Conservation (phyloP, 2,329 filamentous ascomycete species). For the Ilyonectria destructans region DNA sequence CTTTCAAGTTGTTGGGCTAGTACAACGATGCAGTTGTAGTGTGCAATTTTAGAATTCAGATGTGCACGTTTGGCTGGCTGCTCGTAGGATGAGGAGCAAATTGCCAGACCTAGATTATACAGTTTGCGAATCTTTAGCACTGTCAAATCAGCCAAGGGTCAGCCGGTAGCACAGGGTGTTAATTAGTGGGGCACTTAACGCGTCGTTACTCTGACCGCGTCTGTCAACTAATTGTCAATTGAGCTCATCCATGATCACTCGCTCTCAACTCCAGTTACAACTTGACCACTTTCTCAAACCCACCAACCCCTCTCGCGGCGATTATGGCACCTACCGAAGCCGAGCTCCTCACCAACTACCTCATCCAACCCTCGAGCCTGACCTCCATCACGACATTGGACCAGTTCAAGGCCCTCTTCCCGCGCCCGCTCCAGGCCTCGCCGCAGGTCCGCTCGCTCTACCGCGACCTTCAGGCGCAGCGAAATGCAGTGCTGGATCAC, state of each 20-base stretch:
- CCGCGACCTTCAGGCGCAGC: slow-evolving; percentile 83
- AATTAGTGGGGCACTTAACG: slow-evolving; percentile 43
- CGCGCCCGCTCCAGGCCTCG: slow-evolving; percentile 75
- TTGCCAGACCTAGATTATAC: background rate
- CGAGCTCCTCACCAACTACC: slow-evolving; percentile 83
- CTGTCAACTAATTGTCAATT: slow-evolving; percentile 5
- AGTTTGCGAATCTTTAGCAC: background rate
- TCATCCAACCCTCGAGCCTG: slow-evolving; percentile 83
- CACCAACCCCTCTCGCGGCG: background rate
- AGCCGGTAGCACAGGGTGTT: slow-evolving; percentile 21
- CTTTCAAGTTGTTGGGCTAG: background rate
- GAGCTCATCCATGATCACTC: background rate
- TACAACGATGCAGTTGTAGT: background rate
- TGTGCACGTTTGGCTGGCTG: background rate
- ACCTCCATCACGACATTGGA: slow-evolving; percentile 81
- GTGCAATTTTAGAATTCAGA: background rate
- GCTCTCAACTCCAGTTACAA: background rate
- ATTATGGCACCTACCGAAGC: slow-evolving; percentile 82
- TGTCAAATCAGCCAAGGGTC: background rate
- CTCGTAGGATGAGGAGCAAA: background rate
- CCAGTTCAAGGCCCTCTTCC: slow-evolving; percentile 85
- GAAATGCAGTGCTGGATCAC: slow-evolving; percentile 77
- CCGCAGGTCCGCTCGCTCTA: slow-evolving; percentile 82
- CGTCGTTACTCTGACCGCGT: slow-evolving; percentile 40
- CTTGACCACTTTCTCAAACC: background rate